These are phyloP conservation scores for Salix koriyanagi DNA, from an alignment of 345 rosid genomes.

Conservation along the genomic window DNA sequence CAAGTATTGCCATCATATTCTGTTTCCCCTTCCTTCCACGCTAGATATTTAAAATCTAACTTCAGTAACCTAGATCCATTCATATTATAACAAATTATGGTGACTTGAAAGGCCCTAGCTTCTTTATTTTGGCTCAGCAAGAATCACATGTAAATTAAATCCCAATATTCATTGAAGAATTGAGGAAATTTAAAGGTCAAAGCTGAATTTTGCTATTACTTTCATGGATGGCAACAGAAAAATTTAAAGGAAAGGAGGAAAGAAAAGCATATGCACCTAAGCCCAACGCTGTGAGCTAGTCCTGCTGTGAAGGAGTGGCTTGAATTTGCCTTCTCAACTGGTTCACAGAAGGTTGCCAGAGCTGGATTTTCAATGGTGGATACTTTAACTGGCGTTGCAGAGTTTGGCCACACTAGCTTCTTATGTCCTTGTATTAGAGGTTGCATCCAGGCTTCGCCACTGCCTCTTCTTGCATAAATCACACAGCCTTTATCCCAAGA, in stretches of 20 bases:
- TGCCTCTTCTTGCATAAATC: constrained; percentile 41
- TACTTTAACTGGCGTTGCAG: constrained; percentile 39
- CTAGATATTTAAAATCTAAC: neutral
- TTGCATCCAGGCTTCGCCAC: constrained; percentile 52
- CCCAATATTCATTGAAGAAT: neutral
- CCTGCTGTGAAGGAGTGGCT: constrained; percentile 60
- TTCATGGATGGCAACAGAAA: neutral
- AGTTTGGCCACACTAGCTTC: constrained; percentile 40
- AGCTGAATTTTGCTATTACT: neutral
- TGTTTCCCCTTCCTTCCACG: neutral
- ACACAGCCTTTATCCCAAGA: constrained; percentile 59
- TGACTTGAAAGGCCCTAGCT: neutral
- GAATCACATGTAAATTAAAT: neutral
- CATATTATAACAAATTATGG: neutral
- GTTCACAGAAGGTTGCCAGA: constrained; percentile 55
- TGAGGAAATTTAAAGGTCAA: neutral
- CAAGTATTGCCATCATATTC: neutral
- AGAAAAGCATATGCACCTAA: constrained; percentile 28
- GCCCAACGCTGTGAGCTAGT: constrained; percentile 53
- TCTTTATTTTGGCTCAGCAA: neutral
- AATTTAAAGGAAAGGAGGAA: neutral
- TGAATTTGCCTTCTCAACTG: constrained; percentile 52
- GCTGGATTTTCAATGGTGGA: constrained; percentile 46
- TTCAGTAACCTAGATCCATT: neutral
- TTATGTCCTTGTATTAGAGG: constrained; percentile 34